Percentiles rank a stretch among this genome's conserved stretches.
These are phyloP conservation scores for Malus hybrid DNA, from an alignment of 331 rosid genomes.

Conservation along the genomic window DNA sequence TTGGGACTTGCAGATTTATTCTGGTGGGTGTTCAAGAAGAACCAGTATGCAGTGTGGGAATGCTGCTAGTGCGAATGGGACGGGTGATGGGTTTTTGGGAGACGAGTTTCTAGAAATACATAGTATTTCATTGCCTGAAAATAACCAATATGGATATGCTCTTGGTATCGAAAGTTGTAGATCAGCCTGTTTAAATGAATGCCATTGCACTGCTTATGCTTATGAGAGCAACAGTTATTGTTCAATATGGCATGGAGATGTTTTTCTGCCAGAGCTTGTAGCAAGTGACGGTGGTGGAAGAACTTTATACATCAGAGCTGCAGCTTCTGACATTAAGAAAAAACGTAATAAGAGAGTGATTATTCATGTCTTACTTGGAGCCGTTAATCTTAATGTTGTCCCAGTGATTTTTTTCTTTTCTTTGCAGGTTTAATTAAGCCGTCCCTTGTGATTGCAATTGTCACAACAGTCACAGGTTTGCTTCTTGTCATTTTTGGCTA, in stretches of 20 bases:
- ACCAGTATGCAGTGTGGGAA: constrained; percentile 9
- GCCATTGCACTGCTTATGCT: constrained; percentile 35
- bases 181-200: constrained; percentile 10
- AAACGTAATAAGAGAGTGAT: too few species aligned
- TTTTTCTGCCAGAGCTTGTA: constrained; percentile 10
- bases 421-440: not conserved
- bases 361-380: too few species aligned
- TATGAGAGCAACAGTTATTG: not conserved
- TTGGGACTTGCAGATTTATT: constrained; percentile 21
- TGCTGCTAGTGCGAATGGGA: not conserved
- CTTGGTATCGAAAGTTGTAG: constrained; percentile 13
- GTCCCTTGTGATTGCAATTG: not conserved
- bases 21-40: constrained; percentile 29
- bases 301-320: constrained; percentile 22
- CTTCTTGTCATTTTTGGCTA: not conserved
- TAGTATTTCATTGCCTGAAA: not conserved
- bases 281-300: not conserved
- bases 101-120: constrained; percentile 16
- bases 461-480: not conserved
- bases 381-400: too few species aligned
- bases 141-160: rapidly evolving
- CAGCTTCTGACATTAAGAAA: constrained; percentile 29
- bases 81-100: not conserved
- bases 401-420: too few species aligned
- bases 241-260: constrained; percentile 21